A percentile compares a stretch with the other conserved stretches of the same genome.
phyloP scores from a whole-genome alignment of 371 early-diverging fungal genomes.

The Mortierella sp. region DNA sequence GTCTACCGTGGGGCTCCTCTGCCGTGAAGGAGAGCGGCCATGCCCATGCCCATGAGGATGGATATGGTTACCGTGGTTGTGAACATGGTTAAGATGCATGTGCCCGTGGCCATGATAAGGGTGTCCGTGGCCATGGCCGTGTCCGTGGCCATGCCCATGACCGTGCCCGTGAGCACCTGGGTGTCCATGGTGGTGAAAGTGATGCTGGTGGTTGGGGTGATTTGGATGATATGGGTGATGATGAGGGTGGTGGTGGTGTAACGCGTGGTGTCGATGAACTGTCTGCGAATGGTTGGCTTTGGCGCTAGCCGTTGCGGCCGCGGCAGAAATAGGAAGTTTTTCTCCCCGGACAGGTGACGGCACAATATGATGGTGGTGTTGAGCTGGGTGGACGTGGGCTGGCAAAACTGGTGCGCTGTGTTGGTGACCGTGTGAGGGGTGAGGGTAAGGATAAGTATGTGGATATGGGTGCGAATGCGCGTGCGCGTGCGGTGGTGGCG shows the following conservation, averaged over 20 bases:
- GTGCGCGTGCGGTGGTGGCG: constrained; percentile 8
- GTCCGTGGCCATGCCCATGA: constrained; percentile 24
- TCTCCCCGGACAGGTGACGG: constrained; percentile 20
- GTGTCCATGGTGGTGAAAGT: constrained; percentile 49
- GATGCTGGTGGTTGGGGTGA: constrained; percentile 59
- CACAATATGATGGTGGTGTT: constrained; percentile 46
- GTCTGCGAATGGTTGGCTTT: constrained; percentile 28
- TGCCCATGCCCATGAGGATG: not conserved
- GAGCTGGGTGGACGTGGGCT: constrained; percentile 44
- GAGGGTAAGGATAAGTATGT: constrained; percentile 18
- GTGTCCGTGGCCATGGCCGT: constrained; percentile 5
- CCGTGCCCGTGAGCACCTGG: constrained; percentile 19
- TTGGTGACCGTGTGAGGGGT: constrained; percentile 11
- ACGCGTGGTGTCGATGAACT: constrained; percentile 50
- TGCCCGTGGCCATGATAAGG: not conserved
- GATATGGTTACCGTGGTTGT: not conserved
- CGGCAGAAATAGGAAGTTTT: constrained; percentile 1
- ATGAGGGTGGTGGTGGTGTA: constrained; percentile 54
- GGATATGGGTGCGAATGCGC: not conserved
- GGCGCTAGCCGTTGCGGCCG: not conserved
- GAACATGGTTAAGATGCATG: not conserved
- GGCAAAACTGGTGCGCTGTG: constrained; percentile 37
- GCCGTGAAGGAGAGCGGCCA: constrained; percentile 6
- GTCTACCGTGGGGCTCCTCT: not conserved
- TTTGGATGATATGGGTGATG: constrained; percentile 58